Conservation (phyloP, 2,329 filamentous ascomycete species). For the Penicillium sp. region DNA sequence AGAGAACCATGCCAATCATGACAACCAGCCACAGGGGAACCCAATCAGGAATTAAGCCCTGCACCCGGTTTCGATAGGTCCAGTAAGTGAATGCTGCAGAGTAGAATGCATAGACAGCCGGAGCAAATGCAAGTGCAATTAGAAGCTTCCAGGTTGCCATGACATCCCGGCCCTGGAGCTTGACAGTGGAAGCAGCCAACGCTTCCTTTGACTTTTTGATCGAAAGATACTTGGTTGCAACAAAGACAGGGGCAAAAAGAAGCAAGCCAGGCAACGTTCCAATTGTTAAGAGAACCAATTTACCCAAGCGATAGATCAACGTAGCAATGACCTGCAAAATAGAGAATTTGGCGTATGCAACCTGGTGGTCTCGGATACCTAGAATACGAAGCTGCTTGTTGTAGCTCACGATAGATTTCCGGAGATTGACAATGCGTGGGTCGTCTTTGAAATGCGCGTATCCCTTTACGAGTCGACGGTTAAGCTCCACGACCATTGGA, state of each 20-base stretch:
- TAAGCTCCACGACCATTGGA: slow-evolving; percentile 90
- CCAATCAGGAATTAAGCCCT: slow-evolving; percentile 77
- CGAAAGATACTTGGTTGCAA: slow-evolving; percentile 79
- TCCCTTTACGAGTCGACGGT: slow-evolving; percentile 83
- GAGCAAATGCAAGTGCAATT: slow-evolving; percentile 80
- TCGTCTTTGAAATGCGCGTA: slow-evolving; percentile 94
- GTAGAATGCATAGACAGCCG: slow-evolving; percentile 79
- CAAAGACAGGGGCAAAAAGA: slow-evolving; percentile 86
- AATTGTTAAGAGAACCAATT: slow-evolving; percentile 73
- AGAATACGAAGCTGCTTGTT: slow-evolving; percentile 83
- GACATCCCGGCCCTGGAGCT: slow-evolving; percentile 83
- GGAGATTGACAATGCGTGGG: slow-evolving; percentile 73
- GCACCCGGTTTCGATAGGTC: slow-evolving; percentile 77
- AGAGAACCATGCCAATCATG: slow-evolving; percentile 72
- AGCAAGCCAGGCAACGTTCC: slow-evolving; percentile 83
- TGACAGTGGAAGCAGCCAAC: slow-evolving; percentile 81
- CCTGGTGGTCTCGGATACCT: slow-evolving; percentile 89
- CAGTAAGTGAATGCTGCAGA: slow-evolving; percentile 71
- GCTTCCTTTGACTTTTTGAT: slow-evolving; percentile 79
- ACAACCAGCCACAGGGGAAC: slow-evolving; percentile 78
- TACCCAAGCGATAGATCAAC: slow-evolving; percentile 75
- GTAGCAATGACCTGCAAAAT: slow-evolving; percentile 72
- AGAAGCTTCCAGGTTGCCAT: slow-evolving; percentile 94
- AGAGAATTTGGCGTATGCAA: slow-evolving; percentile 85
- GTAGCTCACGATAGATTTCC: slow-evolving; percentile 76